Evolutionary conservation across 805 yeast genomes (phyloP).

Genomic region (Priceomyces melissophilus): DNA sequence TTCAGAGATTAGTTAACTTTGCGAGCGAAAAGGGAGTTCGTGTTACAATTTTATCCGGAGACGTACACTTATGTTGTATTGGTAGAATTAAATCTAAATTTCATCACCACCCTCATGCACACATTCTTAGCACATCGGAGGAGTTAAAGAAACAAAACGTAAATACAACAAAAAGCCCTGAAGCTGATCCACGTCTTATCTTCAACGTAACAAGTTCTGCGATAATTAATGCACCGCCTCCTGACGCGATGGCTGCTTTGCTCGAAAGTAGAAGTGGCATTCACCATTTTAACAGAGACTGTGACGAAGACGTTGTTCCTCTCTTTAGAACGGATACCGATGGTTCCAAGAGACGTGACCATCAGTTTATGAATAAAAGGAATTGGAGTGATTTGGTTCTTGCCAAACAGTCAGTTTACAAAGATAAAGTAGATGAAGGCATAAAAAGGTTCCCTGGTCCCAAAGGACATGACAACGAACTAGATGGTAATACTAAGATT

Average conservation of each 20-base stretch:
- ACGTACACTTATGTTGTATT: conserved; percentile 84
- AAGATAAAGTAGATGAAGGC: conserved; percentile 16
- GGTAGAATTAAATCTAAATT: conserved; percentile 68
- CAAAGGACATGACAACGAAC: conserved; percentile 1
- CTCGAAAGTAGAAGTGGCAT: conserved; percentile 62
- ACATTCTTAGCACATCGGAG: conserved; percentile 14
- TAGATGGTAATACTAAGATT: conserved; percentile 8
- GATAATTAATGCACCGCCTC: conserved; percentile 90
- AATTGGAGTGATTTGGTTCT: conserved; percentile 73
- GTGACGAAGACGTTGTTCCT: conserved; percentile 81
- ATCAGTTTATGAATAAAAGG: conserved; percentile 58
- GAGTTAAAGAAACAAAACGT: conserved; percentile 36
- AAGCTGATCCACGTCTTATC: conserved; percentile 69
- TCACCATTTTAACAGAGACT: conserved; percentile 61
- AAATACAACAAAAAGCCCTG: conserved; percentile 47
- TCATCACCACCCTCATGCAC: conserved; percentile 31
- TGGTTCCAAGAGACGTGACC: conserved; percentile 45
- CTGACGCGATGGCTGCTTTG: conserved; percentile 75
- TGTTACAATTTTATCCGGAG: conserved; percentile 85
- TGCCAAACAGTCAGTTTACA: conserved; percentile 32
- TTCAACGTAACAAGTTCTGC: conserved; percentile 88
- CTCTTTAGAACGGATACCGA: conserved; percentile 61
- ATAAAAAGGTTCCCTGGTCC: conserved; percentile 43
- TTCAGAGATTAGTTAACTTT: conserved; percentile 59
- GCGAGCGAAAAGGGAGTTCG: conserved; percentile 65